Evolutionary conservation across 139 green algal genomes (phyloP).

Genomic region (Coelastrella sp.): DNA sequence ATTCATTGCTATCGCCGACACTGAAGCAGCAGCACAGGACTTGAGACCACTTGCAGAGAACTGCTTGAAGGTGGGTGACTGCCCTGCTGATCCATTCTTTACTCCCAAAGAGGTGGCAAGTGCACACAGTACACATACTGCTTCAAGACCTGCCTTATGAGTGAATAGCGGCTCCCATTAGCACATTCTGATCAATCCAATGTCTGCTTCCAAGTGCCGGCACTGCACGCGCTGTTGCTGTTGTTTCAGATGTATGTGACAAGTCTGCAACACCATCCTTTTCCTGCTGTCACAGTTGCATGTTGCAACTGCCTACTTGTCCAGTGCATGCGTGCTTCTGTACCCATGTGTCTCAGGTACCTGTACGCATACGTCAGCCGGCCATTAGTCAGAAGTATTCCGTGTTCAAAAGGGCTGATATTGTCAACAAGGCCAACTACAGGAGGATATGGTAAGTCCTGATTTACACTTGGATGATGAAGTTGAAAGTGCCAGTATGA

Average conservation of each 20-base stretch:
- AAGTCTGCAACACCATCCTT: no score
- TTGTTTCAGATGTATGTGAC: no score
- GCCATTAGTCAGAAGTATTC: slow-evolving; percentile 19
- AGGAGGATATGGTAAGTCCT: neutral
- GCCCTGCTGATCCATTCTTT: neutral
- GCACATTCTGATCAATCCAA: no score
- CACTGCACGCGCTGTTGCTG: no score
- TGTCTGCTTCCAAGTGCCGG: no score
- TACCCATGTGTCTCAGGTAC: neutral
- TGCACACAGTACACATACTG: no score
- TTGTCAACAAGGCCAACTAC: slow-evolving; percentile 1
- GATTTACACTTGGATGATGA: neutral
- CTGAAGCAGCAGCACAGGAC: slow-evolving; percentile 9
- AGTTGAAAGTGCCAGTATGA: neutral
- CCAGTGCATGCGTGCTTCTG: no score
- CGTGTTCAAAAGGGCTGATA: slow-evolving; percentile 32
- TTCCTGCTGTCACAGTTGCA: no score
- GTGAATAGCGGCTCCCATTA: no score
- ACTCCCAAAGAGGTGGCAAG: neutral
- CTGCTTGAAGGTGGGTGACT: neutral
- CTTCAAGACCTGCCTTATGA: no score
- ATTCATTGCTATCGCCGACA: slow-evolving; percentile 32
- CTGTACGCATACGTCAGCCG: neutral
- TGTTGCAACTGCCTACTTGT: no score
- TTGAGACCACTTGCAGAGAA: slow-evolving; percentile 2